Evolutionary conservation across 1,284 basidiomycete genomes (phyloP), one percentile per base, ranked within the genome.

Genomic region (Naganishia cerealis): DNA sequence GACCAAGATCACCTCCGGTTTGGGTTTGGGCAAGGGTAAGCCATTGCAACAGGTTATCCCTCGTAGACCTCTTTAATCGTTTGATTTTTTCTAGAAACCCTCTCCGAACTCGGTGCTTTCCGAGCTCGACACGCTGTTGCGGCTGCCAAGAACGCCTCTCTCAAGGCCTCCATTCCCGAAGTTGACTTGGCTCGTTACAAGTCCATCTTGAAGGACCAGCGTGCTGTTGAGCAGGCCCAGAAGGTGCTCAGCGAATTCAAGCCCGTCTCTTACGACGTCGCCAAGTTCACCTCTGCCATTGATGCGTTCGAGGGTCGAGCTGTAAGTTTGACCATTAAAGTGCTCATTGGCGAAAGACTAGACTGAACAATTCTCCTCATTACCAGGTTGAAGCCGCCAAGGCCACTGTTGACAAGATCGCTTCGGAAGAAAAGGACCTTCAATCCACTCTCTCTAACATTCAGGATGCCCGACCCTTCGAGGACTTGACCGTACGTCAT

Each of bases 281-380:
- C 81, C 77, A 86, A 92, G 72, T 92, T 96, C 82, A 81, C 97
- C 81, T 96, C 94, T 83, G 93, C 93, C 62, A 96, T 99, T 75
- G 93, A 96, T 80, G 89, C 92, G 66, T 99, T 99, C 81, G 93
- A 99, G 86, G 85, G 87, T 74, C 97, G 95, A 84, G 96, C 96
- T 73, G 94, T 97, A 75, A 78, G 92, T 87, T 52, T 18, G 1
- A 12, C 26, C 10, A 42, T 7, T 10, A 12, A 13, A 43, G 33
- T 43, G 21, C 16, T 33, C 29, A 33, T 24, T 15, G 10, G 10
- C 13, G 26, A 18, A 16, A 16, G 18, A 3, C n/a, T 65, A 21
- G 26, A 21, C 46, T 50, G 46, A 50, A 50, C 46, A 50, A 24
- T 1, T 3, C 12, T 24, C 21, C 18, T 26, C 15, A 62, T 40